Percentiles rank a stretch among this genome's conserved stretches.
These are phyloP conservation scores for Penicillium sp. DNA, from an alignment of 2,329 filamentous ascomycete genomes.

Conservation along the genomic window DNA sequence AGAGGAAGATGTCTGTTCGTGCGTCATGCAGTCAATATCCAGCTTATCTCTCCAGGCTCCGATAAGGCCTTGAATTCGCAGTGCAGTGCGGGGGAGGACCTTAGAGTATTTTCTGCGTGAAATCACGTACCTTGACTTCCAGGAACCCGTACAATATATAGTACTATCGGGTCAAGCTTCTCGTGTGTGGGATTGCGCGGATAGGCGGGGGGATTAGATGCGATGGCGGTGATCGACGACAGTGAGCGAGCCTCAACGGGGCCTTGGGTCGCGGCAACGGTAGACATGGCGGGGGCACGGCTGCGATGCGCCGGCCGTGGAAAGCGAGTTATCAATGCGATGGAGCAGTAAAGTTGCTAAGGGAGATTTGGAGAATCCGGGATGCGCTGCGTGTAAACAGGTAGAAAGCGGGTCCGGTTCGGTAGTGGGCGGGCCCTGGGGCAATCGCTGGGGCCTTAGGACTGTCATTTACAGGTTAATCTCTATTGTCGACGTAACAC, in stretches of 20 bases:
- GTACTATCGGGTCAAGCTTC: constrained; percentile 68
- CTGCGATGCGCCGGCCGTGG: constrained; percentile 26
- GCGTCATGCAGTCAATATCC: constrained; percentile 13
- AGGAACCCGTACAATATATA: constrained; percentile 93
- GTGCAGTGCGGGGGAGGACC: neutral
- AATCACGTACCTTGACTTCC: constrained; percentile 71
- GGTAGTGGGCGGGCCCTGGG: constrained; percentile 7
- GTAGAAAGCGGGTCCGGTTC: constrained; percentile 9
- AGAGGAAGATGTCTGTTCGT: constrained; percentile 78
- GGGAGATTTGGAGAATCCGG: neutral
- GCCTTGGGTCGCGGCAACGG: constrained; percentile 22
- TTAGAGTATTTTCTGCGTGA: neutral
- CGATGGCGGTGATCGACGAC: constrained; percentile 73
- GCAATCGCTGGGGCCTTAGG: constrained; percentile 4
- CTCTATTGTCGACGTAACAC: constrained; percentile 3
- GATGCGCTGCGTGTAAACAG: constrained; percentile 17
- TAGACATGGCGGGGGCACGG: constrained; percentile 27
- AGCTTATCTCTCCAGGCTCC: constrained; percentile 10
- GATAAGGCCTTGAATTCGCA: constrained; percentile 5
- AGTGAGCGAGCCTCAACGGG: constrained; percentile 79
- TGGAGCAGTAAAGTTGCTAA: neutral
- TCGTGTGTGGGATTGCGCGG: constrained; percentile 72
- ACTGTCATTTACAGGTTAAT: neutral
- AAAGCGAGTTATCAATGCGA: neutral
- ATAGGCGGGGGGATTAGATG: constrained; percentile 82